These are phyloP conservation scores for Chionographis japonica DNA, from an alignment of 106 monocot species.

Conservation along the genomic window DNA sequence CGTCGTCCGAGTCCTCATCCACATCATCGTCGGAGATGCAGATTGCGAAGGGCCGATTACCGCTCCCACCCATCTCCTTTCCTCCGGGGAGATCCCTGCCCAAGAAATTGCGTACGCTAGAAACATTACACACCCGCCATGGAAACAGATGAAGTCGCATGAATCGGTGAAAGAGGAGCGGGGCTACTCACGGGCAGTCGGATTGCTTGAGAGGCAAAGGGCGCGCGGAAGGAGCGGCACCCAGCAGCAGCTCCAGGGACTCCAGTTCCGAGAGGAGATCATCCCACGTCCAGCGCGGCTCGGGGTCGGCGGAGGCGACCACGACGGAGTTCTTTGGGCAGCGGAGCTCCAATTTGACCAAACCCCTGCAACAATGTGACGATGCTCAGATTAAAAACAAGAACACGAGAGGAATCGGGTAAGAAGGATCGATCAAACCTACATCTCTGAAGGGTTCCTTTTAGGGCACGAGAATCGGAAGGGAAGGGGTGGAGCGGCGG, in stretches of 20 bases:
- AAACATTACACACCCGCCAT: not conserved
- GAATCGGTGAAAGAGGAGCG: not conserved
- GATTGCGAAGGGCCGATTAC: constrained; percentile 34
- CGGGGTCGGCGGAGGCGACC: constrained; percentile 20
- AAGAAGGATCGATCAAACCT: too few species aligned
- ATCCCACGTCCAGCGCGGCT: constrained; percentile 30
- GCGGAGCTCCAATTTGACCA: constrained; percentile 31
- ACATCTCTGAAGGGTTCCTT: too few species aligned
- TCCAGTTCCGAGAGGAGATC: constrained; percentile 41
- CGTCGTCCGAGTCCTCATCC: constrained; percentile 11
- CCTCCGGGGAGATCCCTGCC: not conserved
- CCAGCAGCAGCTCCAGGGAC: constrained; percentile 22
- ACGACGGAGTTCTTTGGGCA: constrained; percentile 19
- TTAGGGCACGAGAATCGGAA: too few species aligned
- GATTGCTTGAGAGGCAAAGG: constrained; percentile 25
- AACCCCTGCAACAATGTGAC: constrained; percentile 15
- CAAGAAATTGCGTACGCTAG: not conserved
- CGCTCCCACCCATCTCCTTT: not conserved
- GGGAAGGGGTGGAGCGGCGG: too few species aligned
- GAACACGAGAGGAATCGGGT: too few species aligned
- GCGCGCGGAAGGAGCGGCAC: not conserved
- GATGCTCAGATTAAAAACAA: too few species aligned
- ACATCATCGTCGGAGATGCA: constrained; percentile 23
- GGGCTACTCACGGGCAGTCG: not conserved
- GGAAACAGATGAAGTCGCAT: not conserved